phyloP scores from a whole-genome alignment of 2,329 filamentous ascomycete genomes.

The Ceratocystis variospora region DNA sequence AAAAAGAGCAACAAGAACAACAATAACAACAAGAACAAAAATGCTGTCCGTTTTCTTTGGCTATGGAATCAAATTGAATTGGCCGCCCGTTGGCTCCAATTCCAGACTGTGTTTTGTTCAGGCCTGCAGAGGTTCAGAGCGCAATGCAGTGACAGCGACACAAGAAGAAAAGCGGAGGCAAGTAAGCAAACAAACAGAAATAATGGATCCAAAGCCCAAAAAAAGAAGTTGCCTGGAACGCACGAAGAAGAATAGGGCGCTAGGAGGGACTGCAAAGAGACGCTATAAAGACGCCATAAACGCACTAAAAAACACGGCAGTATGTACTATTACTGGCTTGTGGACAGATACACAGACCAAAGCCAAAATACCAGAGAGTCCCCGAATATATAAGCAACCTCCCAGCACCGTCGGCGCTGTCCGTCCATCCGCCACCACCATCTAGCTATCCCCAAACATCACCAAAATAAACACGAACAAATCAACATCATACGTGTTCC shows the following conservation, averaged over 20 bases:
- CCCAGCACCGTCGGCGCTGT: too few species aligned
- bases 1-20: neutral
- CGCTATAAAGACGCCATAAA: neutral
- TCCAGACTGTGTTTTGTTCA: neutral
- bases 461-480: neutral
- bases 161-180: neutral
- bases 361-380: too few species aligned
- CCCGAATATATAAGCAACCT: too few species aligned
- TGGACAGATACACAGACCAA: too few species aligned
- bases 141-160: neutral
- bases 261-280: neutral
- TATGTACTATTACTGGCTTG: neutral
- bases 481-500: neutral
- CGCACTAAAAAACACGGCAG: neutral
- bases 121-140: neutral
- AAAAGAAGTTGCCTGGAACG: neutral
- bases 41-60: neutral
- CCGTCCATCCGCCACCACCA: too few species aligned
- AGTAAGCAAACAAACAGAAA: neutral
- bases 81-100: neutral
- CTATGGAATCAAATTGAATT: conserved; percentile 7
- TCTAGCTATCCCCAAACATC: neutral
- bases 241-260: neutral
- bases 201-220: neutral
- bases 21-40: neutral